Evolutionary conservation across 306 rosid species (phyloP).

Genomic region (Cucumis sativus): Cucumber_9930_V3 NC_026656.2:19686501-19687000

Average conservation of each 20-base stretch:
- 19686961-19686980: constrained; percentile 20
- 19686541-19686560: neutral
- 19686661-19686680: too few relatives aligned
- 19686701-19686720: neutral
- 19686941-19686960: constrained; percentile 62
- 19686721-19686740: constrained; percentile 5
- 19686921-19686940: constrained; percentile 51
- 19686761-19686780: neutral
- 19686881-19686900: constrained; percentile 61
- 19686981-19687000: constrained; percentile 21
- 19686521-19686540: constrained; percentile 7
- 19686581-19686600: neutral
- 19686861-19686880: constrained; percentile 65
- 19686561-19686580: neutral
- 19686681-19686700: too few relatives aligned
- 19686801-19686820: constrained; percentile 39
- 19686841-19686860: constrained; percentile 62
- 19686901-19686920: constrained; percentile 70
- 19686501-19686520: neutral
- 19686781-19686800: neutral
- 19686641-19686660: too few relatives aligned
- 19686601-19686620: neutral
- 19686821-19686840: constrained; percentile 51
- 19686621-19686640: neutral
- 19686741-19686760: constrained; percentile 2